A percentile compares a stretch with the other conserved stretches of the same genome.
phyloP scores from a whole-genome alignment of 176 grass and related monocot genomes.

The Elaeis guineensis region DNA sequence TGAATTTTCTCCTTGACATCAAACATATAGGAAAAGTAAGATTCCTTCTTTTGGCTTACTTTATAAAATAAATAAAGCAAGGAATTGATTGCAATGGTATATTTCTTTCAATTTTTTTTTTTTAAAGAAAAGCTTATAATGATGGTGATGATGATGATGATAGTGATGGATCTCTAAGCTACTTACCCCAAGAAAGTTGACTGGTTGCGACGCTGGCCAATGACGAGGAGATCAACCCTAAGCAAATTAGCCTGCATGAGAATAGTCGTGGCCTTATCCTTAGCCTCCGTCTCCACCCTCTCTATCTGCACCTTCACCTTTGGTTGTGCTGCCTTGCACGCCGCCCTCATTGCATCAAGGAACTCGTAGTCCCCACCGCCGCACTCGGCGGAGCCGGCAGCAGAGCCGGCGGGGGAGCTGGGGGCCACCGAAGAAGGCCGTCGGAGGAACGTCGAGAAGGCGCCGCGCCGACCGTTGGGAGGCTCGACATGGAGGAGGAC shows the following conservation, averaged over 20 bases:
- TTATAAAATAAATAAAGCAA: too few species aligned
- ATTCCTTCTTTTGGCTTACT: too few species aligned
- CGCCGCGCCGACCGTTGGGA: conserved; percentile 15
- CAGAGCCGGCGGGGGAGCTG: conserved; percentile 21
- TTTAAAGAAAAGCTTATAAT: too few species aligned
- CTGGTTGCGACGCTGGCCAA: conserved; percentile 45
- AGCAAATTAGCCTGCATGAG: conserved; percentile 40
- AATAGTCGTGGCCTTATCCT: conserved; percentile 73
- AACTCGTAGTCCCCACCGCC: conserved; percentile 30
- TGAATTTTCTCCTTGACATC: too few species aligned
- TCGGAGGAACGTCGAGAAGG: conserved; percentile 8
- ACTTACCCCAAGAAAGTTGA: conserved; percentile 53
- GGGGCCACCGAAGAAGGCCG: not conserved
- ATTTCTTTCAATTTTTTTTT: too few species aligned
- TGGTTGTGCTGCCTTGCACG: conserved; percentile 46
- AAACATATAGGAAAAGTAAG: too few species aligned
- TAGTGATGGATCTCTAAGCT: not conserved
- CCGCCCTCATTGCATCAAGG: conserved; percentile 48
- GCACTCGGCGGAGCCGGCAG: not conserved
- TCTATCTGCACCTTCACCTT: conserved; percentile 36
- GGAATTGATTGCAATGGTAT: too few species aligned
- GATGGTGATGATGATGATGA: not conserved
- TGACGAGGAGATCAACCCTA: conserved; percentile 66
- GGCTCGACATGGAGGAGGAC: conserved; percentile 76
- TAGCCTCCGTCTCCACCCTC: conserved; percentile 48